Base-by-base conservation (phyloP, 371 early-diverging fungal genomes). In the Synchytrium microbalum region DNA sequence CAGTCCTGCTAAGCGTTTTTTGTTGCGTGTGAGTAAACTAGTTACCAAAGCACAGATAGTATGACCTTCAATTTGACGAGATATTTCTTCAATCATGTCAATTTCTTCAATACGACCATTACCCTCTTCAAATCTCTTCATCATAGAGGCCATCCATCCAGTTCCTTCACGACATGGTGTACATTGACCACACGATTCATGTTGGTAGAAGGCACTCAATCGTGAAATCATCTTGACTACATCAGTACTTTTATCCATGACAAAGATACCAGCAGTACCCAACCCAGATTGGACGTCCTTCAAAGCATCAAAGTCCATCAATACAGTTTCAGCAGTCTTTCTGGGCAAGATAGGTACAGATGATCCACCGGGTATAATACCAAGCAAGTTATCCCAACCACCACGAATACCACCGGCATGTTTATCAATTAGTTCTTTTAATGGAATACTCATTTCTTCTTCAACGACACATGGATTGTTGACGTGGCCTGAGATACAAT, bases 161-260 rank as follows among this genome's bases (percentile, higher is more conserved):
- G 95, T 92, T 29, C 96, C 98, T 79, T 97, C 98, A 69, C 98
- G 86, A 79, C 98, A 97, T 10, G 98, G 98, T 51, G 98, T 97
- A 81, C 98, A 97, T 81, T 97, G 96, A 70, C 98, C 98, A 67
- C 98, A 97, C 53, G 87, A 87, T 78, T 97, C 98, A 78, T 97
- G 98, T 71, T 90, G 83, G 81, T 95, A 97, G 77, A 97, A 97
- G 54, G 88, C 88, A 60, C 90, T 71, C 59, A 96, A 84, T 55
- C 98, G 88, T 5, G 93, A 87, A 72, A 97, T 97, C 63, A 93
- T 95, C 46, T 79, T 67, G 24, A 97, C 91, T 65, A 93, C 87
- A 71, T 92, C 97, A 53, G 92, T 92, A 60, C 88, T 88, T 82
- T 95, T 96, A 77, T 95, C 95, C 94, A 96, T 94, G 59, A 96